These are phyloP conservation scores for Cladorrhinum sp. DNA, from an alignment of 2,329 filamentous ascomycete species.

Conservation along the genomic window DNA sequence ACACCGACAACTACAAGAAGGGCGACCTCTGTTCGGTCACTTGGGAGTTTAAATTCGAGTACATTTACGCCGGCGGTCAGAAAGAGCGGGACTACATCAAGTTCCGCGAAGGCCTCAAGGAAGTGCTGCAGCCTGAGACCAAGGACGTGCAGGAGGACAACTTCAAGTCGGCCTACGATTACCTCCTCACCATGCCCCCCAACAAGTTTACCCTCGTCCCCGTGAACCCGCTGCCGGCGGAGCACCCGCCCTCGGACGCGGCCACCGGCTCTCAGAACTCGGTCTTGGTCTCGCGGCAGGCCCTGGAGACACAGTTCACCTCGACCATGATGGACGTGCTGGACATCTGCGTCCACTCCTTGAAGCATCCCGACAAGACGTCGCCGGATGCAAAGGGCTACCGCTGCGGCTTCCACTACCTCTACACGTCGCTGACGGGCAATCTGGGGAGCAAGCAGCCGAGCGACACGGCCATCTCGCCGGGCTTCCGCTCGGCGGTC, in stretches of 20 bases:
- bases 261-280: conserved; percentile 7
- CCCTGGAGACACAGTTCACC: conserved; percentile 1
- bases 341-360: conserved; percentile 1
- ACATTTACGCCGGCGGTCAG: conserved; percentile 5
- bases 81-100: not conserved
- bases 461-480: conserved; percentile 5
- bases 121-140: not conserved
- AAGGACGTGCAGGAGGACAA: not conserved
- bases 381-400: not conserved
- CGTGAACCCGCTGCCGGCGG: conserved; percentile 1
- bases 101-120: conserved; percentile 1
- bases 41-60: conserved; percentile 3
- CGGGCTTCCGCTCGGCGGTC: conserved; percentile 6
- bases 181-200: not conserved
- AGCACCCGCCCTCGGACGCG: not conserved
- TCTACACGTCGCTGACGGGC: conserved; percentile 9
- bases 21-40: not conserved
- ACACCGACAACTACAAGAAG: not conserved
- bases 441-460: conserved; percentile 2
- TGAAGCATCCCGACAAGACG: not conserved
- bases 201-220: not conserved
- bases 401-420: conserved; percentile 6
- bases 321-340: conserved; percentile 8
- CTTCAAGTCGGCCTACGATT: conserved; percentile 4
- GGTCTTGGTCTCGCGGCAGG: conserved; percentile 4